Percentiles rank a stretch among this genome's conserved stretches.
These are phyloP conservation scores for Acidiella bohemica DNA, from an alignment of 495 filamentous ascomycete genomes.

Conservation along the genomic window DNA sequence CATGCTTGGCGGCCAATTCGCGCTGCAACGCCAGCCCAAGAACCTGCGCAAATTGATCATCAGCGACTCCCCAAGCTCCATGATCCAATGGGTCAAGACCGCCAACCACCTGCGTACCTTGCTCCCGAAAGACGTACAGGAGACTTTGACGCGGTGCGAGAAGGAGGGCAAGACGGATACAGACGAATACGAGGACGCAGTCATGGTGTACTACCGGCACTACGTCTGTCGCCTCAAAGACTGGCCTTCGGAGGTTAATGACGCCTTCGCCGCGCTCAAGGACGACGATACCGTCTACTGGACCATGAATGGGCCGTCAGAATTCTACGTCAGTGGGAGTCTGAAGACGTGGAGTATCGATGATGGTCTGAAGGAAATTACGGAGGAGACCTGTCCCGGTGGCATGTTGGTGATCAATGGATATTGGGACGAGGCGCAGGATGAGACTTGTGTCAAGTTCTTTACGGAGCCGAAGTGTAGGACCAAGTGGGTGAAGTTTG, in stretches of 20 bases:
- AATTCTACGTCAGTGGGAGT: constrained; percentile 34
- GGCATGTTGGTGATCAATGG: constrained; percentile 39
- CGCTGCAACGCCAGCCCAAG: constrained; percentile 22
- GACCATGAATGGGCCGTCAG: constrained; percentile 40
- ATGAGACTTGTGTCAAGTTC: constrained; percentile 33
- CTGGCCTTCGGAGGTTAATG: constrained; percentile 25
- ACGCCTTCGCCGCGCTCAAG: constrained; percentile 28
- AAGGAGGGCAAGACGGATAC: constrained; percentile 28
- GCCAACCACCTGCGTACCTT: constrained; percentile 23
- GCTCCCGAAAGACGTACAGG: constrained; percentile 33
- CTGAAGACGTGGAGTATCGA: constrained; percentile 31
- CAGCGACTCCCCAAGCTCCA: constrained; percentile 29
- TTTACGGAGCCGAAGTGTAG: constrained; percentile 26
- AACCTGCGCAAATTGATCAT: constrained; percentile 34
- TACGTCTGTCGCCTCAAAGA: constrained; percentile 33
- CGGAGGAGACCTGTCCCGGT: constrained; percentile 6
- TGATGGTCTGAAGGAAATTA: constrained; percentile 5
- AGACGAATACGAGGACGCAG: constrained; percentile 34
- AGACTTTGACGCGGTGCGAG: constrained; percentile 30
- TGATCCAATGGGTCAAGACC: constrained; percentile 23
- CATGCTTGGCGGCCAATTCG: constrained; percentile 34
- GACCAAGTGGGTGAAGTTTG: constrained; percentile 36
- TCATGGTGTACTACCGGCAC: constrained; percentile 30
- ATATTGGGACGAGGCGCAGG: constrained; percentile 36
- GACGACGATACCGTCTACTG: constrained; percentile 34